These are phyloP conservation scores for Exophiala dermatitidis DNA, from an alignment of 2,329 filamentous ascomycete genomes.

Conservation along the genomic window DNA sequence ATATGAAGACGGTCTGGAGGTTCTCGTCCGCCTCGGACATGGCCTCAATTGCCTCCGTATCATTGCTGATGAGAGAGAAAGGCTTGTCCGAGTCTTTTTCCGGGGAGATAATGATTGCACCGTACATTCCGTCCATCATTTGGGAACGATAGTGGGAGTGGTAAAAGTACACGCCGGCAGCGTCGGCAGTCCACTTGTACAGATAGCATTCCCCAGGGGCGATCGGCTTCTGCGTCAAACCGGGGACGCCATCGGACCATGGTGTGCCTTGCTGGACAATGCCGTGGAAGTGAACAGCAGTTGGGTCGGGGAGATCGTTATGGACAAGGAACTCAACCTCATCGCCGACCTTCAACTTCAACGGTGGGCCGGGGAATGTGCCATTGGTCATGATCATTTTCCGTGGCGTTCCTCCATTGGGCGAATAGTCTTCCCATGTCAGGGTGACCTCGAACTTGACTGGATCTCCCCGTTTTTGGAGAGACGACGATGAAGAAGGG, in stretches of 20 bases:
- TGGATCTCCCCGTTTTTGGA: conserved; percentile 12
- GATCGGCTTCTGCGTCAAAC: conserved; percentile 61
- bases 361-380: conserved; percentile 64
- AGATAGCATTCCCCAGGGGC: conserved; percentile 56
- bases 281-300: conserved; percentile 70
- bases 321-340: conserved; percentile 60
- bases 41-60: conserved; percentile 38
- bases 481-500: conserved; percentile 9
- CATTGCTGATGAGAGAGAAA: conserved; percentile 44
- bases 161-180: conserved; percentile 56
- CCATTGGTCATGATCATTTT: conserved; percentile 64
- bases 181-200: conserved; percentile 50
- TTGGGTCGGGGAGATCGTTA: conserved; percentile 59
- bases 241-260: conserved; percentile 65
- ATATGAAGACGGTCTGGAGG: conserved; percentile 46
- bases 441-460: conserved; percentile 31
- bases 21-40: conserved; percentile 47
- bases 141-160: conserved; percentile 60
- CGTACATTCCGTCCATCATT: conserved; percentile 62
- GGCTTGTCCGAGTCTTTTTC: conserved; percentile 38
- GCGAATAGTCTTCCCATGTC: conserved; percentile 33
- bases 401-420: conserved; percentile 41
- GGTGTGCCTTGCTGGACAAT: conserved; percentile 70
- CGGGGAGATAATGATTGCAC: conserved; percentile 54
- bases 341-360: conserved; percentile 68